Evolutionary conservation across 2,329 filamentous ascomycete species (phyloP), one percentile per base, ranked within the genome.

Genomic region (Mycogone perniciosa): DNA sequence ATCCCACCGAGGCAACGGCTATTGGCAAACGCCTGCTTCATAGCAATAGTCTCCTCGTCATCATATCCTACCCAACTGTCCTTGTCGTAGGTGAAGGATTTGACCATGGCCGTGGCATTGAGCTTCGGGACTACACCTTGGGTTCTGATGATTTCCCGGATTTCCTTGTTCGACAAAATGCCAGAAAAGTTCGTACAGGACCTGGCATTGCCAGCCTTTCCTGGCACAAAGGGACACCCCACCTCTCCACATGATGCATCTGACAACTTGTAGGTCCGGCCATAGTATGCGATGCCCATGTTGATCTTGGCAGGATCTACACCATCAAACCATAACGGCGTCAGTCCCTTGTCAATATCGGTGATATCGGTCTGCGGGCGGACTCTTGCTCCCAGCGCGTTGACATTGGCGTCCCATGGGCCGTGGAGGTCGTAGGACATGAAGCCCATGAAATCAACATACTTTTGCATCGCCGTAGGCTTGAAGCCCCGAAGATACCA

Each of bases 271-370:
- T 26, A 42, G 5, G 13, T 42, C 4, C 74, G 63, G 0, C 74
- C 75, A 49, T 79, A 79, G 45, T 66, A 69, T 1, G 73, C 72
- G 1, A 76, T 47, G 0, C 76, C 76, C 2, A 78, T 56, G 49
- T 73, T 73, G 33, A 77, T 57, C 54, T 77, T 75, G 2, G 47
- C 40, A 0, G 70, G 65, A 39, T 69, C 53, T 0, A 77, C 46
- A 1, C 63, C 62, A 33, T 65, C 68, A 45, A 64, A 71, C 71
- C 71, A 76, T 0, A 78, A 52, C 0, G 70, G 68, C 0, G 10
- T 42, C 13, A 42, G n/a, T 11, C 10, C 26, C 27, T 42, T 30
- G 6, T 42, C 39, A 10, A 42, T 42, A 20, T 42, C 39, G 6
- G 39, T 42, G 7, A 42, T 26, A 7, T 42, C 27, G 39, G 39